Evolutionary conservation across 1,284 basidiomycete species (phyloP).

Genomic region (Ceratobasidium sp.): DNA sequence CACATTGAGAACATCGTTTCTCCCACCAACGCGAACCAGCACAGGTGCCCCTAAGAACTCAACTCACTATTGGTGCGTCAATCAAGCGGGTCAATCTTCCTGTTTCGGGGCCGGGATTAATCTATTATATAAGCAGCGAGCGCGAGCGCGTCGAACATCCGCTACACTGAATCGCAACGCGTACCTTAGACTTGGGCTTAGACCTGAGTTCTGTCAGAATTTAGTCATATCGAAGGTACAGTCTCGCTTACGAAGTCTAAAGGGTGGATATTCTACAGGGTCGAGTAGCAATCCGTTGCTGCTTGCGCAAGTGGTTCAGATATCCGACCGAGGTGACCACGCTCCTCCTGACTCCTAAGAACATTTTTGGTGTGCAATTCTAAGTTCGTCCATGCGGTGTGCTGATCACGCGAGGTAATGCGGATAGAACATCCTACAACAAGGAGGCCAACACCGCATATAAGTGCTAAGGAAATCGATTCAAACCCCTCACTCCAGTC

Average conservation of each 20-base stretch:
- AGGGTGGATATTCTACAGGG: background rate
- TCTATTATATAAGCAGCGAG: background rate
- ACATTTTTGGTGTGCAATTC: no score
- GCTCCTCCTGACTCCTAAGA: no score
- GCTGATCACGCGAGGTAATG: background rate
- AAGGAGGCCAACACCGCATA: background rate
- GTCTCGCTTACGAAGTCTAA: background rate
- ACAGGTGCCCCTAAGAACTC: background rate
- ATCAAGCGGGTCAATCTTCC: constrained; percentile 3
- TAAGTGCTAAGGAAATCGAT: background rate
- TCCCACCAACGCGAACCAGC: background rate
- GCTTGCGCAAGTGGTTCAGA: no score
- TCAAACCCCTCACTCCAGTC: background rate
- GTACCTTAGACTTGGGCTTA: background rate
- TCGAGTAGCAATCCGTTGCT: background rate
- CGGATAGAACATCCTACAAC: background rate
- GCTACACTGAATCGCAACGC: background rate
- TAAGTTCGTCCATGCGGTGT: background rate
- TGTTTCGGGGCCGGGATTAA: background rate
- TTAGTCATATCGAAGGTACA: background rate
- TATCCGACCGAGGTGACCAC: no score
- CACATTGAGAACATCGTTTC: background rate
- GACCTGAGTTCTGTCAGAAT: background rate
- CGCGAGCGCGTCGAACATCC: background rate
- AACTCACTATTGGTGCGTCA: background rate